Evolutionary conservation across 345 rosid species (phyloP).

Genomic region (Pugionium cornutum): DNA sequence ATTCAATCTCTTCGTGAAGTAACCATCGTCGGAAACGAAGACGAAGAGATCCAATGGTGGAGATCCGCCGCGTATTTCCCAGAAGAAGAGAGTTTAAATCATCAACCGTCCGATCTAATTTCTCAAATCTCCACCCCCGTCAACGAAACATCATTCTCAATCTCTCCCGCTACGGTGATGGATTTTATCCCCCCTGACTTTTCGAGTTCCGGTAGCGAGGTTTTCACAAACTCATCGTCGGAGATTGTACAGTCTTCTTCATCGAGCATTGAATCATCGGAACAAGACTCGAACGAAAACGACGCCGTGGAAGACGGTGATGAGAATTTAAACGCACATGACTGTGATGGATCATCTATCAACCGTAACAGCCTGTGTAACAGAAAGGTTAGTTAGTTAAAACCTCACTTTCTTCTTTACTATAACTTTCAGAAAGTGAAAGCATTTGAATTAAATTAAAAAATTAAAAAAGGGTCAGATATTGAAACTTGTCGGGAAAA

Average conservation of each 20-base stretch:
- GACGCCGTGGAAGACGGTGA: conserved; percentile 40
- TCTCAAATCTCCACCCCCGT: conserved; percentile 1
- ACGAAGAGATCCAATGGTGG: conserved; percentile 49
- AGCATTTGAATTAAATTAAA: too few species aligned
- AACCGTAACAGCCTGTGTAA: conserved; percentile 40
- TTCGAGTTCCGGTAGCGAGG: conserved; percentile 49
- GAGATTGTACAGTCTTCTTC: neutral
- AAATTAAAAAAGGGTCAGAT: neutral
- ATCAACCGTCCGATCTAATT: conserved; percentile 41
- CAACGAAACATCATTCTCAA: conserved; percentile 26
- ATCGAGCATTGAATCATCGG: conserved; percentile 42
- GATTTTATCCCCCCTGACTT: conserved; percentile 26
- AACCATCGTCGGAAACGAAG: neutral
- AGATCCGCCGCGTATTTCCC: conserved; percentile 50
- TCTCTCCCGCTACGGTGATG: neutral
- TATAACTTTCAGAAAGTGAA: too few species aligned
- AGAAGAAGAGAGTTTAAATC: conserved; percentile 24
- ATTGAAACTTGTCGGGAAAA: conserved; percentile 39
- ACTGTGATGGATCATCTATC: conserved; percentile 51
- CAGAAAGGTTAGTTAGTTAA: conserved; percentile 48
- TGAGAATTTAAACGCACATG: conserved; percentile 42
- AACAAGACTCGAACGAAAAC: conserved; percentile 39
- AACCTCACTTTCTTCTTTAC: conserved; percentile 11
- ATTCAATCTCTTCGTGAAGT: conserved; percentile 26
- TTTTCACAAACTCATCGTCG: conserved; percentile 41